A percentile compares a stretch with the other conserved stretches of the same genome.
Conservation (phyloP, 352 stramenopile genomes). For the Phytophthora hibernalis region DNA sequence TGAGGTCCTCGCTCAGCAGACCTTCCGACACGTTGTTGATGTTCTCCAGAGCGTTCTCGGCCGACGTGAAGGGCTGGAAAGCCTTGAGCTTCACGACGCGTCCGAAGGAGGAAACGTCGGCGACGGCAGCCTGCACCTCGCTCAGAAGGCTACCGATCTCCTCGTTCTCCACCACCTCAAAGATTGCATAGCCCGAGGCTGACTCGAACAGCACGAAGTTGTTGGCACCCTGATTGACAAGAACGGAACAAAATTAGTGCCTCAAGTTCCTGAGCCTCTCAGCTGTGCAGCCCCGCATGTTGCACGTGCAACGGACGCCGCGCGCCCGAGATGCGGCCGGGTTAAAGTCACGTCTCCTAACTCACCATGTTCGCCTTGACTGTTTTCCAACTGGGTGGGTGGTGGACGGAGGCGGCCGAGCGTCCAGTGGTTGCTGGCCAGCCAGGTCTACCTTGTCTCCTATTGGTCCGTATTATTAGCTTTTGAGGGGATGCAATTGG, state of each 20-base stretch:
- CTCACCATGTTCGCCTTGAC: constrained; percentile 46
- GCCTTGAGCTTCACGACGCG: constrained; percentile 99
- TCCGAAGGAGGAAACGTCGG: constrained; percentile 95
- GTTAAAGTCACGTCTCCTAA: constrained; percentile 12
- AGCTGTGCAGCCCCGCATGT: constrained; percentile 13
- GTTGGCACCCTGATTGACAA: constrained; percentile 50
- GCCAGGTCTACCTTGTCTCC: constrained; percentile 21
- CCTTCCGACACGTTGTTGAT: constrained; percentile 99
- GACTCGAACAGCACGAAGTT: constrained; percentile 97
- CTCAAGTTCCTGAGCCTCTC: neutral
- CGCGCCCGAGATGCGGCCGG: neutral
- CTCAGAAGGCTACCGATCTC: constrained; percentile 93
- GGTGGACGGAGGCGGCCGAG: constrained; percentile 10
- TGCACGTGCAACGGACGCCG: constrained; percentile 16
- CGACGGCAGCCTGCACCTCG: constrained; percentile 93
- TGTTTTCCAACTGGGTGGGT: constrained; percentile 48
- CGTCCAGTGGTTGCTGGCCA: constrained; percentile 41
- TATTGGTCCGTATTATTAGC: constrained; percentile 37
- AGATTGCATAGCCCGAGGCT: constrained; percentile 98
- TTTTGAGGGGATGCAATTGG: neutral
- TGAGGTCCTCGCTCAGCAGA: constrained; percentile 93
- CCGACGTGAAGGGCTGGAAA: constrained; percentile 99
- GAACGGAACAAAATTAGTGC: constrained; percentile 35
- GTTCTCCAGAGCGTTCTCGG: constrained; percentile 99
- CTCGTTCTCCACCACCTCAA: constrained; percentile 98